Percentiles rank a stretch among this genome's conserved stretches.
These are phyloP conservation scores for Scytalidium sp. DNA, from an alignment of 2,329 filamentous ascomycete species.

Conservation along the genomic window DNA sequence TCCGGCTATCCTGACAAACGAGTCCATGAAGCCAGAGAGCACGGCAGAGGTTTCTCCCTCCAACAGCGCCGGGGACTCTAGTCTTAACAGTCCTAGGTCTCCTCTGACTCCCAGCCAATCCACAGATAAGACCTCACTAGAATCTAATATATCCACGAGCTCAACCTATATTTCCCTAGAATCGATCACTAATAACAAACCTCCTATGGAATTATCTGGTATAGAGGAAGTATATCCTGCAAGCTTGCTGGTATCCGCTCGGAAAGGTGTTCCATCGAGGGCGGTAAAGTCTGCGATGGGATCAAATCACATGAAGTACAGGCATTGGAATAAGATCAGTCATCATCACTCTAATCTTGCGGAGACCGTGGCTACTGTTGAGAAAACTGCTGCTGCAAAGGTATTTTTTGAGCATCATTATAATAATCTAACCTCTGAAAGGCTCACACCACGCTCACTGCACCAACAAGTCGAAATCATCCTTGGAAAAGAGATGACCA, in stretches of 20 bases:
- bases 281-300: not conserved
- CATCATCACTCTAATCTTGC: not conserved
- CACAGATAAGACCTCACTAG: slow-evolving; percentile 31
- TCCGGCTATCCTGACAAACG: slow-evolving; percentile 31
- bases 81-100: slow-evolving; percentile 23
- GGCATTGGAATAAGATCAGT: not conserved
- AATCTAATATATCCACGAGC: slow-evolving; percentile 36
- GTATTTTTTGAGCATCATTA: slow-evolving; percentile 84
- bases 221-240: not conserved
- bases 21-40: slow-evolving; percentile 24
- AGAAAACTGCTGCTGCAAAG: slow-evolving; percentile 77
- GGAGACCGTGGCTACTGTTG: slow-evolving; percentile 56
- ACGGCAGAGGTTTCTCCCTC: slow-evolving; percentile 19
- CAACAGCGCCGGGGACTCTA: slow-evolving; percentile 23
- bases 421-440: slow-evolving; percentile 60
- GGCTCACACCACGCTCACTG: slow-evolving; percentile 54
- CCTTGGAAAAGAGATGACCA: slow-evolving; percentile 47
- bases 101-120: slow-evolving; percentile 22
- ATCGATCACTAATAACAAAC: slow-evolving; percentile 24
- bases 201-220: not conserved
- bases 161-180: slow-evolving; percentile 20
- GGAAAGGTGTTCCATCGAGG: not conserved
- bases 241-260: not conserved
- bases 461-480: slow-evolving; percentile 62
- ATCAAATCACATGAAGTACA: not conserved